Percentiles rank a stretch among this genome's conserved stretches.
Evolutionary conservation across 169 alveolate genomes (phyloP).

Genomic region (Plasmodium coatneyi): DNA sequence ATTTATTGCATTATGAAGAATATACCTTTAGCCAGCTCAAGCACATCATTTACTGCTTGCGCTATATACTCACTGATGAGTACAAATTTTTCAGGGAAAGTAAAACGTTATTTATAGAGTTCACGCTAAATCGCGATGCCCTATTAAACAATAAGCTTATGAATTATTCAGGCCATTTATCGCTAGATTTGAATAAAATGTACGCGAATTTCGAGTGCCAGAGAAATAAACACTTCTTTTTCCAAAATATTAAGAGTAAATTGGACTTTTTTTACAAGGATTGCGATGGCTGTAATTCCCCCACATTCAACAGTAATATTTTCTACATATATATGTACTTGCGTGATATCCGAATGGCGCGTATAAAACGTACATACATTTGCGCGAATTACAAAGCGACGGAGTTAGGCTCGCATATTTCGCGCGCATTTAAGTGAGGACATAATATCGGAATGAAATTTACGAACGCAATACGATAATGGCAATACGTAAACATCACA

Average conservation of each 20-base stretch:
- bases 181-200: slow-evolving; percentile 29
- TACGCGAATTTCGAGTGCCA: slow-evolving; percentile 32
- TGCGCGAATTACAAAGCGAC: background rate
- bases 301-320: slow-evolving; percentile 54
- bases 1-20: slow-evolving; percentile 60
- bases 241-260: slow-evolving; percentile 41
- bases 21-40: slow-evolving; percentile 54
- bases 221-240: slow-evolving; percentile 30
- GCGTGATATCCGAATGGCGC: background rate
- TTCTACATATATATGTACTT: background rate
- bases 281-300: slow-evolving; percentile 60
- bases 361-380: background rate
- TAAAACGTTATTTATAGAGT: slow-evolving; percentile 31
- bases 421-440: background rate
- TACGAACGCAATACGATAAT: too few relatives aligned
- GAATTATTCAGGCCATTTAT: slow-evolving; percentile 23
- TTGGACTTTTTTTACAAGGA: slow-evolving; percentile 52
- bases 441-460: background rate
- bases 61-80: slow-evolving; percentile 48
- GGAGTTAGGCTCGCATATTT: background rate
- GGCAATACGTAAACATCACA: background rate
- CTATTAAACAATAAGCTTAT: slow-evolving; percentile 37
- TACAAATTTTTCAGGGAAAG: slow-evolving; percentile 39
- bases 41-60: slow-evolving; percentile 33
- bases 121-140: slow-evolving; percentile 44